Conservation (phyloP, 768 basidiomycete species). For the Sistotremastrum suecicum region DNA sequence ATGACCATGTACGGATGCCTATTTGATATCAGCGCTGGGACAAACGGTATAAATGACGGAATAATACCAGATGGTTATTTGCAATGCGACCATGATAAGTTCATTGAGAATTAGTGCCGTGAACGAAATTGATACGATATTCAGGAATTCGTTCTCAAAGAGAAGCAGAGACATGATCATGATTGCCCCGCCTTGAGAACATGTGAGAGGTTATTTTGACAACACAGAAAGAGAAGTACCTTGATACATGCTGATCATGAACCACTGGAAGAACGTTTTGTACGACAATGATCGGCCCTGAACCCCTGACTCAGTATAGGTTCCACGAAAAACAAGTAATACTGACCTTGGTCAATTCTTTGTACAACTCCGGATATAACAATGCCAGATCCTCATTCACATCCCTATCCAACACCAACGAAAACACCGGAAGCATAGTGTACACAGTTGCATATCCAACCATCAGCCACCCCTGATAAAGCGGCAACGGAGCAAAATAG, state of each 20-base stretch:
- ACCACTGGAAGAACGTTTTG: constrained; percentile 98
- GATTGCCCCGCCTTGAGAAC: constrained; percentile 69
- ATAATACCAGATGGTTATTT: constrained; percentile 86
- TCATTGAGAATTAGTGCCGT: constrained; percentile 93
- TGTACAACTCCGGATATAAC: constrained; percentile 94
- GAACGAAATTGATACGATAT: constrained; percentile 97
- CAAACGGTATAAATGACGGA: not conserved
- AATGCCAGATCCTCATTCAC: constrained; percentile 92
- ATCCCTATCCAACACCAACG: constrained; percentile 88
- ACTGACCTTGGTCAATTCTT: constrained; percentile 86
- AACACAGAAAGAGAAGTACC: constrained; percentile 27
- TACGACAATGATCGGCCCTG: constrained; percentile 89
- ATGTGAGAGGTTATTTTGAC: not conserved
- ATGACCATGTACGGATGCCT: constrained; percentile 96
- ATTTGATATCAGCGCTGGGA: not conserved
- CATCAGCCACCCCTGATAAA: constrained; percentile 98
- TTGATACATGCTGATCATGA: constrained; percentile 96
- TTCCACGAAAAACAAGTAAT: not conserved
- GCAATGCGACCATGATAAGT: constrained; percentile 96
- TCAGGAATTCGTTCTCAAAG: constrained; percentile 94
- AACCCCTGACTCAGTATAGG: not conserved
- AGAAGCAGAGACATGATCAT: constrained; percentile 96
- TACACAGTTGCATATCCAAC: constrained; percentile 93
- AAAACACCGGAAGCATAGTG: constrained; percentile 98
- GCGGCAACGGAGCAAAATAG: constrained; percentile 88